A percentile compares a stretch with the other conserved stretches of the same genome.
Evolutionary conservation across 148 eudicot species (phyloP).

Genomic region (Vaccinium darrowii): DNA sequence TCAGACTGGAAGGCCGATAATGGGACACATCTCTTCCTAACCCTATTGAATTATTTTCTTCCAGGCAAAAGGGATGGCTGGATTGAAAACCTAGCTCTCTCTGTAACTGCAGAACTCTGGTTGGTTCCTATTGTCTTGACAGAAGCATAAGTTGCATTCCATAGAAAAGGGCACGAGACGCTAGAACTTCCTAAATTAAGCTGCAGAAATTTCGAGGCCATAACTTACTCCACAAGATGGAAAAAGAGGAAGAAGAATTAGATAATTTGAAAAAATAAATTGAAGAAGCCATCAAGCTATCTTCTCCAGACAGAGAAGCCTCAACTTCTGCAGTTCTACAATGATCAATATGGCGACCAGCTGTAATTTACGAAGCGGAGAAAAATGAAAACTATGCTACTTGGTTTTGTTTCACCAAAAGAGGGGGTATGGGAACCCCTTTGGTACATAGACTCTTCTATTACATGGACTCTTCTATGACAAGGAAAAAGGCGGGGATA

Average conservation of each 20-base stretch:
- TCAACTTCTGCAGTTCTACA: no score
- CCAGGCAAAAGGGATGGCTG: neutral
- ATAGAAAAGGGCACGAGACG: neutral
- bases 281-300: neutral
- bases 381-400: no score
- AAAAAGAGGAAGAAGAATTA: neutral
- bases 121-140: neutral
- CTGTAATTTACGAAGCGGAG: no score
- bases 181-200: neutral
- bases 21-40: neutral
- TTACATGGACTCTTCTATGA: no score
- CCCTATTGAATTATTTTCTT: slow-evolving; percentile 1
- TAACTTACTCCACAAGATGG: neutral
- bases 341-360: no score
- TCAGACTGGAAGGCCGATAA: neutral
- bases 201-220: neutral
- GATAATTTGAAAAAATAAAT: neutral
- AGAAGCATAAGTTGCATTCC: neutral
- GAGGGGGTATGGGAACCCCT: no score
- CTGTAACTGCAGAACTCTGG: neutral
- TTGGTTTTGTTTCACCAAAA: no score
- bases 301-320: no score
- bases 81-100: neutral
- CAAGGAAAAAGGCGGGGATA: no score
- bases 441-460: no score